Evolutionary conservation across 176 grass and related monocot genomes (phyloP), one percentile per base, ranked within the genome.

Genomic region (Oropetium thomaeum): DNA sequence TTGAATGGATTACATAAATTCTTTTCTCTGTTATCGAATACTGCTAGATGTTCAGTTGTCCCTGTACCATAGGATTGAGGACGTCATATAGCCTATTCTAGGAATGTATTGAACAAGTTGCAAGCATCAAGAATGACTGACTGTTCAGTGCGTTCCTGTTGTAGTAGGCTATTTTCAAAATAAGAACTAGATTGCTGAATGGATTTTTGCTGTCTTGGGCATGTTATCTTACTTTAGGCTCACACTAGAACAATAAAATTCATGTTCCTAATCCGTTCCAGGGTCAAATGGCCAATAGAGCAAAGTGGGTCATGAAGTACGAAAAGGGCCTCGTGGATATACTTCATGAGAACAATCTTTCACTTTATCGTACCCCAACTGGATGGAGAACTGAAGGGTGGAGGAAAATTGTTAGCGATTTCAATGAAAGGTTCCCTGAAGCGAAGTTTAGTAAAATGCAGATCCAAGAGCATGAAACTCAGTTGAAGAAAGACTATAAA

Each of bases 241-340:
- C 22, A 17, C 1, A 26, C 16, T 4, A 67, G 76, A 73, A 32
- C 39, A 59, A 42, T 75, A 34, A 0, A 32, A 16, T 78, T 82
- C 13, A 67, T 73, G 40, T 27, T 33, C 22, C 29, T 35, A 58
- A 58, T 62, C 22, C 59, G 3, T 51, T 61, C 51, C 25, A 72
- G 64, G 60, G 33, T 61, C 67, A 73, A 77, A 87, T 87, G 85
- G 67, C 85, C 35, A 60, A 51, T 33, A 71, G 85, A 82, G 74
- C 85, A 78, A 87, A 74, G 23, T 82, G 85, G 85, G 39, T 82
- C 52, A 59, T 82, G 74, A 87, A 87, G 61, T 87, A 82, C 25
- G 74, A 82, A 44, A 87, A 82, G 51, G 79, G 85, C 28, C 85
- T 82, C 34, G 68, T 87, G 51, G 85, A 87, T 59, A 55, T 82